phyloP scores from a whole-genome alignment of 2,329 filamentous ascomycete genomes.

The Cladosporium austrohemisphaericum region DNA sequence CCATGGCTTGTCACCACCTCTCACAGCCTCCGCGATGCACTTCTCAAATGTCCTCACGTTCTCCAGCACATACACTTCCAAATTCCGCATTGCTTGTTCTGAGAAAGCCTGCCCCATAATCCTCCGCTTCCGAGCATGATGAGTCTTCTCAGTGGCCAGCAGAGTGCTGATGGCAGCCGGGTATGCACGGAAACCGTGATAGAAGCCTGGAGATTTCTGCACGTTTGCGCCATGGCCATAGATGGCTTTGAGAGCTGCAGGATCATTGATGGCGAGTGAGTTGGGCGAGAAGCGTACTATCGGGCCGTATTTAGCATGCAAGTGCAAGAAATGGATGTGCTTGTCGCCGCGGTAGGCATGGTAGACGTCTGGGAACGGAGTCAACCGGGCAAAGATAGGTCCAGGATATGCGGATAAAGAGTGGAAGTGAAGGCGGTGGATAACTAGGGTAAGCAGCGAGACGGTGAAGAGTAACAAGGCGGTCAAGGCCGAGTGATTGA shows the following conservation, averaged over 20 bases:
- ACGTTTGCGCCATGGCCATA: constrained; percentile 47
- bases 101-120: constrained; percentile 46
- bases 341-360: constrained; percentile 29
- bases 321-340: constrained; percentile 25
- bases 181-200: constrained; percentile 44
- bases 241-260: constrained; percentile 43
- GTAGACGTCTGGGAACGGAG: constrained; percentile 25
- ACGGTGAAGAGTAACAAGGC: not conserved
- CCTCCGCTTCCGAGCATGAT: constrained; percentile 44
- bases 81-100: constrained; percentile 28
- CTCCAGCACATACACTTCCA: constrained; percentile 25
- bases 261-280: constrained; percentile 26
- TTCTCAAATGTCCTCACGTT: constrained; percentile 22
- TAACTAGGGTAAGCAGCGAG: constrained; percentile 3
- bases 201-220: constrained; percentile 45
- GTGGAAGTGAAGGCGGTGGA: constrained; percentile 26
- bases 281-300: constrained; percentile 27
- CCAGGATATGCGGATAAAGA: constrained; percentile 27
- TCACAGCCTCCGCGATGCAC: constrained; percentile 14
- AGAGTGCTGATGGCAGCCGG: constrained; percentile 43
- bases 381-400: constrained; percentile 24
- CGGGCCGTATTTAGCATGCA: constrained; percentile 24
- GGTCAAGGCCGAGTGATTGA: not conserved
- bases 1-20: not conserved
- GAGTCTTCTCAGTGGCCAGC: constrained; percentile 40